phyloP scores from a whole-genome alignment of 164 flowering plant species.

The Euptelea pleiosperma region DNA sequence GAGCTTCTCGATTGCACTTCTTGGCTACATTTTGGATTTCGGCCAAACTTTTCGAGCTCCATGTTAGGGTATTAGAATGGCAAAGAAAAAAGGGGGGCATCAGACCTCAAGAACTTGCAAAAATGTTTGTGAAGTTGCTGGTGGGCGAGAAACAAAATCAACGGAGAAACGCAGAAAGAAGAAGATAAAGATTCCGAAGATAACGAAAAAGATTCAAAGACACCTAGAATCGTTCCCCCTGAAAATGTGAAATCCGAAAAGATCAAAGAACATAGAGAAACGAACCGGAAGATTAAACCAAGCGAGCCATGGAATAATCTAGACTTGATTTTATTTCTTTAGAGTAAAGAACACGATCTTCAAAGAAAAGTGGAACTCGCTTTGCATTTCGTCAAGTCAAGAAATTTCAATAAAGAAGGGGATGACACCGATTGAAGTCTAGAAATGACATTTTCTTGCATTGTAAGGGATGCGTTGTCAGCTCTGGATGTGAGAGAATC shows the following conservation, averaged over 20 bases:
- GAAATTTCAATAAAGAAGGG: conserved; percentile 13
- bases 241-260: conserved; percentile 12
- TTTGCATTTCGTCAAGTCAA: conserved; percentile 40
- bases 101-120: too few species aligned
- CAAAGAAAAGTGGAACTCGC: conserved; percentile 66
- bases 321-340: conserved; percentile 47
- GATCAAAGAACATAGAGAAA: conserved; percentile 3
- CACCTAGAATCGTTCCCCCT: conserved; percentile 6
- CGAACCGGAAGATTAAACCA: conserved; percentile 1
- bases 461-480: conserved; percentile 38
- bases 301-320: conserved; percentile 53
- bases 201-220: conserved; percentile 9
- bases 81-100: too few species aligned
- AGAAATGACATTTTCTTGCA: conserved; percentile 37
- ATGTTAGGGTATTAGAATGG: too few species aligned
- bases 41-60: too few species aligned
- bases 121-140: too few species aligned
- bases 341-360: conserved; percentile 35
- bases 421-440: conserved; percentile 16
- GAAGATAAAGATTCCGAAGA: conserved; percentile 31
- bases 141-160: conserved; percentile 21
- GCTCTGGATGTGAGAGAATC: conserved; percentile 20
- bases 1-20: too few species aligned
- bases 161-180: conserved; percentile 18
- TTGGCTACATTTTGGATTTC: too few species aligned